Percentiles rank a stretch among this genome's conserved stretches.
These are phyloP conservation scores for Oleoguttula mirabilis DNA, from an alignment of 495 filamentous ascomycete species.

Conservation along the genomic window DNA sequence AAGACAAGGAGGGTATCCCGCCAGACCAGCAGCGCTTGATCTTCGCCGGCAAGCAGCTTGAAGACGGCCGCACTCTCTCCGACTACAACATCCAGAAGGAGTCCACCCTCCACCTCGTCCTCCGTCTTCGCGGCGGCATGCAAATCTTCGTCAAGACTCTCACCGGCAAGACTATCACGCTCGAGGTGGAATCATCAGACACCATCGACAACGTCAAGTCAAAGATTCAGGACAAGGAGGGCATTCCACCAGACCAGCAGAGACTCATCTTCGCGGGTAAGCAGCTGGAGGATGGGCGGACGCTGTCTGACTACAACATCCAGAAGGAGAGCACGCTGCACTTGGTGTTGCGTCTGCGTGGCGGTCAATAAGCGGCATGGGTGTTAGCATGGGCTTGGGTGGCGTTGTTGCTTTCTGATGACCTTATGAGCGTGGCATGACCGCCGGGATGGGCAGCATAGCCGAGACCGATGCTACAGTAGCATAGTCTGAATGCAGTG, in stretches of 20 bases:
- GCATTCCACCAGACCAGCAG: constrained; percentile 88
- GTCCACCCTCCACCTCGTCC: constrained; percentile 56
- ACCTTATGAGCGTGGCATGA: constrained; percentile 6
- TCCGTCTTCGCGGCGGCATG: constrained; percentile 65
- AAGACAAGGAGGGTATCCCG: constrained; percentile 69
- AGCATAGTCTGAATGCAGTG: constrained; percentile 1
- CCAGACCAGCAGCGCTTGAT: constrained; percentile 67
- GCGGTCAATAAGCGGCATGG: constrained; percentile 41
- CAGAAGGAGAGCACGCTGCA: constrained; percentile 98
- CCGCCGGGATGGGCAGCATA: background rate
- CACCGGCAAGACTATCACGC: constrained; percentile 60
- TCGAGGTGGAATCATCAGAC: constrained; percentile 55
- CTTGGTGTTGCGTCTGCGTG: constrained; percentile 89
- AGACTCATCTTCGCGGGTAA: constrained; percentile 95
- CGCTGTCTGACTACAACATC: constrained; percentile 97
- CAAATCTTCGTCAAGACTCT: constrained; percentile 64
- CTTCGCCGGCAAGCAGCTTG: constrained; percentile 62
- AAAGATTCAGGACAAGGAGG: constrained; percentile 84
- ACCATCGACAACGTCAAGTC: constrained; percentile 45
- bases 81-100: constrained; percentile 70
- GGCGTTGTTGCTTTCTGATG: constrained; percentile 2
- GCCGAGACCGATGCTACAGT: background rate
- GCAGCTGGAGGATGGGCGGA: constrained; percentile 82
- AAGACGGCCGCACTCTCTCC: constrained; percentile 58
- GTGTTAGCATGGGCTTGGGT: background rate